phyloP scores from a whole-genome alignment of 441 rosid genomes.

The Sinapis alba region DNA sequence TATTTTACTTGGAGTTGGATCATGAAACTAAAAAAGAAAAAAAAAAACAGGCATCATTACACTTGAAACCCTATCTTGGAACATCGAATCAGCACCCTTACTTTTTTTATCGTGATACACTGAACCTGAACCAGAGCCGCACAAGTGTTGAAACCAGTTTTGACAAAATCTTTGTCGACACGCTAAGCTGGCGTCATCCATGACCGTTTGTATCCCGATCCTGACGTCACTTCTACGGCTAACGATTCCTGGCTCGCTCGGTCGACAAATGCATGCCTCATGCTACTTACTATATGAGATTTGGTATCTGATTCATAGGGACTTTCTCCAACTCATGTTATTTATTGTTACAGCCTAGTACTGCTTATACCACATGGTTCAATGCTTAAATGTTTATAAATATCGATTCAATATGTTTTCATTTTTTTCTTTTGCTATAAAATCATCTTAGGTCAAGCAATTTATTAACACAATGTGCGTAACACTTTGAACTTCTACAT shows the following conservation, averaged over 20 bases:
- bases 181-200: not conserved
- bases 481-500: no score
- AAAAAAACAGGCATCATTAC: not conserved
- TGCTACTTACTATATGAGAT: not conserved
- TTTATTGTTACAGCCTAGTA: no score
- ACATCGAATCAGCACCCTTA: not conserved
- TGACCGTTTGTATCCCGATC: not conserved
- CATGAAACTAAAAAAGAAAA: not conserved
- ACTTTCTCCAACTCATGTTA: not conserved
- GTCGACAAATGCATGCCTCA: not conserved
- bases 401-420: no score
- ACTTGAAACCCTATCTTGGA: not conserved
- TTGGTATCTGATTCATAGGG: not conserved
- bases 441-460: no score
- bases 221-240: not conserved
- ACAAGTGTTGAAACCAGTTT: not conserved
- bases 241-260: not conserved
- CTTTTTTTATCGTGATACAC: conserved; percentile 4
- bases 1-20: not conserved
- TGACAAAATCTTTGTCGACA: not conserved
- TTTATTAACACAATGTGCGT: no score
- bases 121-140: conserved; percentile 9
- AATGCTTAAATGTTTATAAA: no score
- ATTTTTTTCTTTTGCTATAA: no score
- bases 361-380: no score